Base-by-base conservation (phyloP, 805 yeast genomes). In the Pichia cabralensis region DNA sequence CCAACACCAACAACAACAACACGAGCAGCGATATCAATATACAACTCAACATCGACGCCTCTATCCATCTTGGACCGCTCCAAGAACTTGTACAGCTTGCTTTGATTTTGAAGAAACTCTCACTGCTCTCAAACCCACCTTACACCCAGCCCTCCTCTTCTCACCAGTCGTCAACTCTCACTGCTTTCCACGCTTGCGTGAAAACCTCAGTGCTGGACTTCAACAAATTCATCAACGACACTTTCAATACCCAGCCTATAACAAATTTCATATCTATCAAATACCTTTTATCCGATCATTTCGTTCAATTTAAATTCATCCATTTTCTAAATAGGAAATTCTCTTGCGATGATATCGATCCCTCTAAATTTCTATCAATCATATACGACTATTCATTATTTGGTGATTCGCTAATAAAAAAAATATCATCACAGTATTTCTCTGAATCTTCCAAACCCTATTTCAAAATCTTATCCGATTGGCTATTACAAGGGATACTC, bases 401-500 rank as follows among this genome's bases (percentile, higher is more conserved):
- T 49, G 96, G 95, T 1, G 94, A 89, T 49, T 43, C 50, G 8
- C 41, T 62, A 4, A 63, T 85, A 2, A 48, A 62, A 22, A 42
- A 50, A 0, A 47, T 74, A 11, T 61, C 84, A 0, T 29, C 33
- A 0, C 45, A 55, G 5, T 56, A 81, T 15, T 70, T 76, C 35
- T 34, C 51, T 4, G 62, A 62, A 21, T 62, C 74, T 4, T 55
- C 69, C 0, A 58, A 58, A 6, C 84, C 94, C 1, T 84, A 83
- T 50, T 66, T 65, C 35, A 73, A 69, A 26, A 62, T 75, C 21
- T 45, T 82, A 5, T 63, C 65, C 26, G 62, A 64, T 28, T 89
- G 96, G 96, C 50, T 85, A 2, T 52, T 72, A 1, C 56, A 67
- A 28, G 96, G 96, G 1, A 73, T 69, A 33, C 49, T 85, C n/a